Evolutionary conservation across 192 early-diverging fungal species (phyloP).

Genomic region (Backusella westeae): DNA sequence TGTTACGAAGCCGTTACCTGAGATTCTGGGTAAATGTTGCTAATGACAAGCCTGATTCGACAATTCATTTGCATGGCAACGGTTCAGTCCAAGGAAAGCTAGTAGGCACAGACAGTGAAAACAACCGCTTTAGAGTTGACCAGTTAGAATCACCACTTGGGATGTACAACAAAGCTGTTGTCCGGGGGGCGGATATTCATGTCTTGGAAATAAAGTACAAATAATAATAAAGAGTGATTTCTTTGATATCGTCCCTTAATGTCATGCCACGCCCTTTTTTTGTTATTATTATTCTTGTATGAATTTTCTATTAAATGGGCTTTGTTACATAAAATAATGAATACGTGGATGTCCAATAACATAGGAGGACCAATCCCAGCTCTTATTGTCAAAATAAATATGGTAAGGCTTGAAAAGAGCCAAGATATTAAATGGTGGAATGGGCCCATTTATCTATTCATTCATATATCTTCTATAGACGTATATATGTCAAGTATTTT

Average conservation of each 20-base stretch:
- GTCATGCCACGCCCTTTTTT: neutral
- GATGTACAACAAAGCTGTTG: conserved; percentile 46
- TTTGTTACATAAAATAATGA: neutral
- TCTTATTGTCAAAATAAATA: neutral
- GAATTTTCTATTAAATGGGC: neutral
- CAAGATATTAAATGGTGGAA: neutral
- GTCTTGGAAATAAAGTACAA: neutral
- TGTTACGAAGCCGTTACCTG: conserved; percentile 43
- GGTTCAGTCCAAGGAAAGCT: conserved; percentile 41
- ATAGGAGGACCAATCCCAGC: neutral
- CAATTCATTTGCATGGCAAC: conserved; percentile 36
- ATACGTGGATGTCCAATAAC: neutral
- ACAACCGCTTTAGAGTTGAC: conserved; percentile 49
- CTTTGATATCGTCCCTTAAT: neutral
- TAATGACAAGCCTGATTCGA: conserved; percentile 26
- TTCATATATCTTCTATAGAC: too few species aligned
- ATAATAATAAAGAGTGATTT: neutral
- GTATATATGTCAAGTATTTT: neutral
- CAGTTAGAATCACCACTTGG: conserved; percentile 48
- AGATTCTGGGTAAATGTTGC: conserved; percentile 47
- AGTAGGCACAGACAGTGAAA: conserved; percentile 46
- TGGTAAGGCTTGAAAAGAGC: neutral
- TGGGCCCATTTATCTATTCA: neutral
- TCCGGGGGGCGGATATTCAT: conserved; percentile 50
- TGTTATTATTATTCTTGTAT: neutral